phyloP scores from a whole-genome alignment of 1,139 yeast species.

The Nakaseomyces kungkrabaensis region DNA sequence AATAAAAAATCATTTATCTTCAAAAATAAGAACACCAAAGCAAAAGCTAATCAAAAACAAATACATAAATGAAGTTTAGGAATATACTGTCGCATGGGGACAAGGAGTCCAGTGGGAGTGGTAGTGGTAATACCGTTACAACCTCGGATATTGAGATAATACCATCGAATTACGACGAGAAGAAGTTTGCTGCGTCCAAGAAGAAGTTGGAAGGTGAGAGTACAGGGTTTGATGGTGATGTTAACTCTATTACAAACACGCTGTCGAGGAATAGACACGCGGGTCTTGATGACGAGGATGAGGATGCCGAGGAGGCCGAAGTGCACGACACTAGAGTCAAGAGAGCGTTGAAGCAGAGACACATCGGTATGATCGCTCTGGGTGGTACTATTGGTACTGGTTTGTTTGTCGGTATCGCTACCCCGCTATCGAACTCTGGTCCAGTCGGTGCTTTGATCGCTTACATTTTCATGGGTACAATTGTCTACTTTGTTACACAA shows the following conservation, averaged over 20 bases:
- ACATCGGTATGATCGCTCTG: constrained; percentile 53
- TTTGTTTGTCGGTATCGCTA: constrained; percentile 47
- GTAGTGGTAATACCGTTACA: not conserved
- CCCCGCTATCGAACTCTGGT: constrained; percentile 45
- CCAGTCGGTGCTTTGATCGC: constrained; percentile 60
- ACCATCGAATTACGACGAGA: not conserved
- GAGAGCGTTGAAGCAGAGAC: constrained; percentile 48
- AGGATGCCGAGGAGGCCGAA: constrained; percentile 27
- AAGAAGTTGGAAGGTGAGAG: not conserved
- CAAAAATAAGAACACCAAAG: no score
- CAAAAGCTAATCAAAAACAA: no score
- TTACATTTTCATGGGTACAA: constrained; percentile 54
- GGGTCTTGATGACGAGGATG: constrained; percentile 11
- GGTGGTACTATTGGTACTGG: constrained; percentile 73
- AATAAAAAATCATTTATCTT: no score
- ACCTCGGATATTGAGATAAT: constrained; percentile 1
- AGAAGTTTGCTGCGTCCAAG: not conserved
- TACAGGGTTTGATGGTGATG: constrained; percentile 1
- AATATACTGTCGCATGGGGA: not conserved
- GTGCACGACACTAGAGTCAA: constrained; percentile 34
- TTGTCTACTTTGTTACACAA: constrained; percentile 59
- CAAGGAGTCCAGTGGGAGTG: not conserved
- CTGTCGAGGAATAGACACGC: constrained; percentile 5
- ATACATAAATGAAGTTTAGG: not conserved
- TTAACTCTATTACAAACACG: constrained; percentile 9